Conservation (phyloP, 1,139 yeast genomes). For the Lodderomyces parapsilosis region DNA sequence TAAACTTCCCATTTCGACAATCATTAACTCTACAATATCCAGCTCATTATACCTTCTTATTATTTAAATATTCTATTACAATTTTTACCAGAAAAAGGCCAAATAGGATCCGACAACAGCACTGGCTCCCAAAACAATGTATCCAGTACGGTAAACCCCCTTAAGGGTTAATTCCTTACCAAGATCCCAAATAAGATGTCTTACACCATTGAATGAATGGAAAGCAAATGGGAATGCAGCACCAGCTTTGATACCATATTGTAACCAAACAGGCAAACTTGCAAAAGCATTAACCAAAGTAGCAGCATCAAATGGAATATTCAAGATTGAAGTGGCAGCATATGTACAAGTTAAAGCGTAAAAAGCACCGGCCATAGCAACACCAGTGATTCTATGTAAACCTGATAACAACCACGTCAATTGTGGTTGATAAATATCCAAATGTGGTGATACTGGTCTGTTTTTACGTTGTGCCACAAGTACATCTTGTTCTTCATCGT, state of each 20-base stretch:
- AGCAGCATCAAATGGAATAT: constrained; percentile 63
- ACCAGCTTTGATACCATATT: constrained; percentile 63
- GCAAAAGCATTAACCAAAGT: constrained; percentile 55
- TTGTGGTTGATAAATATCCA: constrained; percentile 87
- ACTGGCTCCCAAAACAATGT: constrained; percentile 72
- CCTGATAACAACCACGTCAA: constrained; percentile 78
- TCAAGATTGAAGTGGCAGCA: constrained; percentile 68
- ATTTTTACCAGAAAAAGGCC: constrained; percentile 36
- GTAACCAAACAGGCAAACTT: constrained; percentile 59
- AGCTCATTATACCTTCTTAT: too few relatives aligned
- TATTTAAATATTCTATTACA: constrained; percentile 4
- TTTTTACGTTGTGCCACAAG: constrained; percentile 78
- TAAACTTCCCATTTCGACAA: too few relatives aligned
- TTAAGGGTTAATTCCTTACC: constrained; percentile 75
- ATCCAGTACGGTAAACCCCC: constrained; percentile 93
- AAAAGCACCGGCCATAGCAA: constrained; percentile 73
- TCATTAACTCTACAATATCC: too few relatives aligned
- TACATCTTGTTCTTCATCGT: constrained; percentile 64
- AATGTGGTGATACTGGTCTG: constrained; percentile 92
- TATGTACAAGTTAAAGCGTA: constrained; percentile 75
- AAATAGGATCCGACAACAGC: constrained; percentile 63
- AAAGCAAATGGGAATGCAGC: constrained; percentile 83
- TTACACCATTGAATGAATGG: constrained; percentile 82
- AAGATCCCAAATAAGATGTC: constrained; percentile 92
- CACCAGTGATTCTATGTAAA: constrained; percentile 87